Conservation (phyloP, 2,329 filamentous ascomycete species). For the Cladosporium sp. region DNA sequence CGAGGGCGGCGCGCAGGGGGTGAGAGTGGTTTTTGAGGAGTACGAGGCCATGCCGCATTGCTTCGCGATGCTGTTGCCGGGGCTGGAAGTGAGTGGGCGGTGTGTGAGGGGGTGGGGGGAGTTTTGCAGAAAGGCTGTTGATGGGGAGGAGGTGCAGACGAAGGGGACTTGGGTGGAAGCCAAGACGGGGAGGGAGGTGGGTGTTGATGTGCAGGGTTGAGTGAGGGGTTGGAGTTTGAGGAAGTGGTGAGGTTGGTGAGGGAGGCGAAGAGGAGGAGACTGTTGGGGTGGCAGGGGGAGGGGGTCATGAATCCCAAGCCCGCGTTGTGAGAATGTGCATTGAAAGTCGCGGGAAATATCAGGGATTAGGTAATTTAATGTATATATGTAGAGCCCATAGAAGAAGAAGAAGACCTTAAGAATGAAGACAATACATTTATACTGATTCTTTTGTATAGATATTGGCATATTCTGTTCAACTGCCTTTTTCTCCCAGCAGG, state of each 20-base stretch:
- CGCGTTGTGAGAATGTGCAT: conserved; percentile 17
- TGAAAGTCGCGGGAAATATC: too few species aligned
- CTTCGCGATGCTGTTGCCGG: conserved; percentile 48
- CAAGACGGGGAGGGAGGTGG: conserved; percentile 28
- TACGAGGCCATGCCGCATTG: conserved; percentile 80
- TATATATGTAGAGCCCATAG: too few species aligned
- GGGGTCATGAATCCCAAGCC: conserved; percentile 31
- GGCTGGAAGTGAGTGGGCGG: conserved; percentile 24
- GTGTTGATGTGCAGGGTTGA: conserved; percentile 22
- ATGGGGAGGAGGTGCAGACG: conserved; percentile 27
- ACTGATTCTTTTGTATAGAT: too few species aligned
- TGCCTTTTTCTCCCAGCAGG: too few species aligned
- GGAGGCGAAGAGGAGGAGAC: conserved; percentile 27
- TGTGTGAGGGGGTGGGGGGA: conserved; percentile 36
- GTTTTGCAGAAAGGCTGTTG: conserved; percentile 27
- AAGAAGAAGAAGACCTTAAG: too few species aligned
- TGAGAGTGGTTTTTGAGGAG: conserved; percentile 62
- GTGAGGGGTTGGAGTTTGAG: conserved; percentile 20
- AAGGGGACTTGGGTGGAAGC: conserved; percentile 28
- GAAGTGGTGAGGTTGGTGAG: conserved; percentile 26
- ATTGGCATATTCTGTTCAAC: too few species aligned
- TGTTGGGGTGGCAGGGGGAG: conserved; percentile 30
- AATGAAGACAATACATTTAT: too few species aligned
- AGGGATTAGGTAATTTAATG: too few species aligned
- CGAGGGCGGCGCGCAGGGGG: conserved; percentile 54